Evolutionary conservation across 2,329 filamentous ascomycete species (phyloP), one percentile per base, ranked within the genome.

Genomic region (Apiospora marii): DNA sequence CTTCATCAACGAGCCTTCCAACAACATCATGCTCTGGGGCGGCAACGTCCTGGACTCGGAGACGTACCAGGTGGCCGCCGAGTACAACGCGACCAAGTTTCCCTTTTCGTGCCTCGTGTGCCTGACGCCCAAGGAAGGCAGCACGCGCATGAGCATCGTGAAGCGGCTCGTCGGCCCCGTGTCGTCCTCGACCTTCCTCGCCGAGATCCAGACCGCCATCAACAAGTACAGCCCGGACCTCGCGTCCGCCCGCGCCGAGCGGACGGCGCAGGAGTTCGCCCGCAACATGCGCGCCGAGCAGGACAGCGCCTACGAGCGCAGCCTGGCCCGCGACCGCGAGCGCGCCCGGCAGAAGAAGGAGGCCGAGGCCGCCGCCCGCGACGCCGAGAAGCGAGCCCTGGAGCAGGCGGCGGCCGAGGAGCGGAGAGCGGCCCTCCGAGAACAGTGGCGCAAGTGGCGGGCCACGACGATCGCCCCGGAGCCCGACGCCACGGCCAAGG

Each of bases 1-100:
- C 7, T 97, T 94, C 78, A 82, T 98, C 77, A 92, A 91, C 75
- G 89, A 96, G 73, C 90, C 93, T 0, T 83, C 87, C 46, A 95
- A 95, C 82, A 93, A 96, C 79, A 89, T 98, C 43, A 86, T 98
- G 48, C 83, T 99, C 3, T 99, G 96, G 96, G 94, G 93, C 53
- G 96, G 96, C 67, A 98, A 95, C 77, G 93, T 98, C 0, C 90
- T 95, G 75, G 96, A 99, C 81, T 93, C 94, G 3, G 96, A 99
- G 84, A 94, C 96, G 6, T 98, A 97, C 82, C 95, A 98, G 81
- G 94, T 98, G 53, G 91, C 95, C n/a, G 89, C 90, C 16, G 94
- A 95, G 67, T 90, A 98, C 74, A 92, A 92, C 77, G 96, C 94
- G 82, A 97, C 94, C 73, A 97, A 97, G 80, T 98, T 96, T 78